These are phyloP conservation scores for Rhododendron simsii DNA, from an alignment of 148 eudicot genomes.

Conservation along the genomic window DNA sequence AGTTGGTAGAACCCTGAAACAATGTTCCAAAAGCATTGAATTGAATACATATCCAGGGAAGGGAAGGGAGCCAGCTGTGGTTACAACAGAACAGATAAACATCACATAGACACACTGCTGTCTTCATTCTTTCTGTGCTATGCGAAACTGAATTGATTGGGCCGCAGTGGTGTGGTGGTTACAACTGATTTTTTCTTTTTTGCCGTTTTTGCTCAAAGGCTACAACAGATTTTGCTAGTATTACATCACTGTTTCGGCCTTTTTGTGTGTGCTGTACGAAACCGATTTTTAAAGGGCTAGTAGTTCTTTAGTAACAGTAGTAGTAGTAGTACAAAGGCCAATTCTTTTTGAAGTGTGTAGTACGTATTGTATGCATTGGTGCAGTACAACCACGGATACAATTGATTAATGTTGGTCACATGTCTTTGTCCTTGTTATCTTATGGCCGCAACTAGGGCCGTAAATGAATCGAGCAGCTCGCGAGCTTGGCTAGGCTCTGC, in stretches of 20 bases:
- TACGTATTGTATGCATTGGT: no score
- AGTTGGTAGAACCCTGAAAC: no score
- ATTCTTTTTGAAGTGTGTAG: no score
- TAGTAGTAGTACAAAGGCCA: no score
- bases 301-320: no score
- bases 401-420: no score
- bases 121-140: neutral
- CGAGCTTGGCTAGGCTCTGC: no score
- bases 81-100: neutral
- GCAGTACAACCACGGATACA: neutral
- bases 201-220: neutral
- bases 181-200: neutral
- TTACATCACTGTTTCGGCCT: neutral
- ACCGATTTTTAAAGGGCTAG: no score
- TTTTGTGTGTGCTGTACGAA: no score
- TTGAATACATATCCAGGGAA: neutral
- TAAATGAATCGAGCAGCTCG: no score
- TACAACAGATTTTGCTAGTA: neutral
- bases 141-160: neutral
- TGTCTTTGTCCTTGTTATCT: neutral
- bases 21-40: neutral
- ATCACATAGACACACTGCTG: neutral
- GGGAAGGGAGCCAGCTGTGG: neutral
- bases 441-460: no score
- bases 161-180: neutral